phyloP scores from a whole-genome alignment of 2,329 filamentous ascomycete genomes.

The Trichoderma brevicompactum region DNA sequence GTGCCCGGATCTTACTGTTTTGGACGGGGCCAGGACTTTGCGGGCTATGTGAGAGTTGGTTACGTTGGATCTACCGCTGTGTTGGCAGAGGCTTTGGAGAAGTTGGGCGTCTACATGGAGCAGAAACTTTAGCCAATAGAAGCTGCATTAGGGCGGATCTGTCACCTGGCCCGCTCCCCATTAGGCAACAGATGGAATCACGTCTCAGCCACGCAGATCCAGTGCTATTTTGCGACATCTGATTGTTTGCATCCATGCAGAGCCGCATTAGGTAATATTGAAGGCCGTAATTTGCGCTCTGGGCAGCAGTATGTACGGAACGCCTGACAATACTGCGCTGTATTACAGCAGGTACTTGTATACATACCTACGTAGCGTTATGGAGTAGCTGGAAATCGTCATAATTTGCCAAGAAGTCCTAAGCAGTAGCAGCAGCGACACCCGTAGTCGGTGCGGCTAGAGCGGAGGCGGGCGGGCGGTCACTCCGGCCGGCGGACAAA shows the following conservation, averaged over 20 bases:
- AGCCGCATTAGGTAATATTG: not conserved
- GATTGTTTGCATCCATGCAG: not conserved
- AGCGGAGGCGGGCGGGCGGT: slow-evolving; percentile 11
- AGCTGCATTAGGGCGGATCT: slow-evolving; percentile 2
- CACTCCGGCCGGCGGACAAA: slow-evolving; percentile 11
- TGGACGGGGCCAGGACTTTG: slow-evolving; percentile 66
- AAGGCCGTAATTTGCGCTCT: not conserved
- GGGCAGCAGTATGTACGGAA: not conserved
- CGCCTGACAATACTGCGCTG: not conserved
- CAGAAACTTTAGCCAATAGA: not conserved
- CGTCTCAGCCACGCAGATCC: slow-evolving; percentile 2
- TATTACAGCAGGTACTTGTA: not conserved
- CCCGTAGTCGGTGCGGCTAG: no score
- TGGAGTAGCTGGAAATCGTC: not conserved
- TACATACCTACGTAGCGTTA: no score
- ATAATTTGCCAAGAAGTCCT: no score
- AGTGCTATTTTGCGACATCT: slow-evolving; percentile 4
- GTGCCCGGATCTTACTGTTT: slow-evolving; percentile 76
- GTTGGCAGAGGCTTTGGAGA: slow-evolving; percentile 67
- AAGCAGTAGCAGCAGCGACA: no score
- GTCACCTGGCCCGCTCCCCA: not conserved
- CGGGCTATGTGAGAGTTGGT: slow-evolving; percentile 76
- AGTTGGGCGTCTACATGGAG: slow-evolving; percentile 48
- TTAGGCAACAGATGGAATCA: slow-evolving; percentile 6
- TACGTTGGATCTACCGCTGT: slow-evolving; percentile 74